phyloP scores from a whole-genome alignment of 805 yeast species.

The Lachancea nothofagi region DNA sequence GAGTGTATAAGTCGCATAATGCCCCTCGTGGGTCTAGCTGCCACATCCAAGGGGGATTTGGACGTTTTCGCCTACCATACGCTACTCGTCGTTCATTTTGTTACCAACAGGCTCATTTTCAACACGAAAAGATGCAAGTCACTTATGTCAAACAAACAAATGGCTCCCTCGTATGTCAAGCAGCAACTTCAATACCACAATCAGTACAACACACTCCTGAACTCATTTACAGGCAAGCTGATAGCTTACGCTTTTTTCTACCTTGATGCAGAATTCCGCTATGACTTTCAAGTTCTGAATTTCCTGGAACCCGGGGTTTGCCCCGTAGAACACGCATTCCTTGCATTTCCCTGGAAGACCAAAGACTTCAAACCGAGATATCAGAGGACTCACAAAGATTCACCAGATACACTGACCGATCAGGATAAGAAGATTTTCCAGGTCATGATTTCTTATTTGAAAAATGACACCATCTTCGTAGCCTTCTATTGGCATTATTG shows the following conservation, averaged over 20 bases:
- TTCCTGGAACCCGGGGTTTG: constrained; percentile 6
- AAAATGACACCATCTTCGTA: constrained; percentile 24
- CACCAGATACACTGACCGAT: neutral
- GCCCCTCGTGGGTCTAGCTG: constrained; percentile 19
- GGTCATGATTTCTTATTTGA: constrained; percentile 29
- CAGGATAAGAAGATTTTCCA: constrained; percentile 20
- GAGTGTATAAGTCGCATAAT: constrained; percentile 33
- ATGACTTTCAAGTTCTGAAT: constrained; percentile 19
- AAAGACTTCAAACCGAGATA: constrained; percentile 11
- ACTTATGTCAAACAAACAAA: neutral
- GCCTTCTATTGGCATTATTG: constrained; percentile 34
- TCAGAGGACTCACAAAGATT: constrained; percentile 2
- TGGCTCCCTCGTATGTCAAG: constrained; percentile 1
- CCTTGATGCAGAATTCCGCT: constrained; percentile 25
- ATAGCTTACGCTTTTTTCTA: constrained; percentile 30
- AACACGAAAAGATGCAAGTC: constrained; percentile 19
- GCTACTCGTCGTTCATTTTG: constrained; percentile 23
- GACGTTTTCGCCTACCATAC: constrained; percentile 25
- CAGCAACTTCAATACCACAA: constrained; percentile 11
- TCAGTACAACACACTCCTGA: constrained; percentile 22
- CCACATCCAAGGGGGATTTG: constrained; percentile 13
- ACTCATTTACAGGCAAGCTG: constrained; percentile 29
- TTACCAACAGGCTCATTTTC: constrained; percentile 23
- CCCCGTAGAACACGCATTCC: constrained; percentile 1
- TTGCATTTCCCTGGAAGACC: constrained; percentile 25